Base-by-base conservation (phyloP, 2,329 filamentous ascomycete species). In the Cladosporium sp. region DNA sequence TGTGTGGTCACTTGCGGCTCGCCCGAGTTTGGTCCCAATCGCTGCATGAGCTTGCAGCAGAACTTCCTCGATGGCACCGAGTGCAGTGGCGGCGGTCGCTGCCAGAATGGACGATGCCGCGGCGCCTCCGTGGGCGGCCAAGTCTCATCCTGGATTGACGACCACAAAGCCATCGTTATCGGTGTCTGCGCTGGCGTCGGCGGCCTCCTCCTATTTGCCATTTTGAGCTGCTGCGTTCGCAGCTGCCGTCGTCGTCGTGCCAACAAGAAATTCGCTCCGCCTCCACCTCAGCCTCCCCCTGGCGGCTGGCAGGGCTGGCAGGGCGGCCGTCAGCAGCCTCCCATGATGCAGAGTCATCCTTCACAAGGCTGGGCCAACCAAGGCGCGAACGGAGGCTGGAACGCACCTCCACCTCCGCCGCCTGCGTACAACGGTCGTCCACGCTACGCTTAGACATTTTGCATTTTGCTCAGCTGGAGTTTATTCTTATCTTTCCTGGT, bases 11-110 rank as follows among this genome's bases (percentile, higher is more conserved):
- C 86, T 51, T 99, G 94, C 73, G 81, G 82, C 2, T 88, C 87
- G 22, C 85, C 90, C 4, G 78, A 84, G 59, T 87, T 92, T 59
- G 84, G 84, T 7, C 63, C 77, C 5, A 83, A 84, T 59, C 80
- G 82, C 7, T 96, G 91, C 74, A 87, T 88, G 61, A 82, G 83
- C 20, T 84, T 95, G 76, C 87, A 90, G 71, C 92, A 97, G 72
- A 94, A 95, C 75, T 97, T 96, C 75, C 79, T 97, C 30, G 94
- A 99, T 70, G 94, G 94, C 17, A 97, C 94, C 1, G 78, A 83
- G 1, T 99, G 94, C 71, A 82, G 85, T 55, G 89, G 88, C 17
- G 90, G 90, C 57, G 94, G 94, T 6, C 81, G 78, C 59, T 99
- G 94, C 74, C 71, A 73, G 54, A 93, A 92, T 67, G 94, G 94